phyloP scores from a whole-genome alignment of 306 rosid species.

The Casuarina glauca region DNA sequence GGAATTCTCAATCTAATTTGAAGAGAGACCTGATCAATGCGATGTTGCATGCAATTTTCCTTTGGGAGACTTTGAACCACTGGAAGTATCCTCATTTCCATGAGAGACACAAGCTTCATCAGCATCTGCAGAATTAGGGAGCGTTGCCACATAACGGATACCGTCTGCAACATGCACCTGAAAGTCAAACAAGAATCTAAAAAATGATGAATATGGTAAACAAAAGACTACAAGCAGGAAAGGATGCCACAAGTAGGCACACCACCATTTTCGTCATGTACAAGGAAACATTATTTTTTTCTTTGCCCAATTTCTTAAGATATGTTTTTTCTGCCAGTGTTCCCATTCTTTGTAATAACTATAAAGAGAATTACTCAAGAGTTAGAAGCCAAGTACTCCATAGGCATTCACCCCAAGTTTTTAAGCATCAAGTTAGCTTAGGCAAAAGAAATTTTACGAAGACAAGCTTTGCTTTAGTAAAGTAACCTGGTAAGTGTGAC shows the following conservation, averaged over 20 bases:
- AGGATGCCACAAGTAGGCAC: not conserved
- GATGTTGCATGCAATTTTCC: slow-evolving; percentile 35
- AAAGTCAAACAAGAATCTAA: slow-evolving; percentile 23
- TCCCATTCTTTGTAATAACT: not conserved
- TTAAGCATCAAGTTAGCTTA: not conserved
- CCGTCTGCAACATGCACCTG: slow-evolving; percentile 95
- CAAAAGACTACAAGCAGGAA: slow-evolving; percentile 5
- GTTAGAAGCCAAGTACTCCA: not conserved
- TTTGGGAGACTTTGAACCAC: slow-evolving; percentile 20
- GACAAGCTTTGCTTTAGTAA: not conserved
- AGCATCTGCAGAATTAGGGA: slow-evolving; percentile 30
- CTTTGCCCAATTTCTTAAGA: not conserved
- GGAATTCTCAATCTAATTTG: too few species aligned
- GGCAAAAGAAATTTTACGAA: not conserved
- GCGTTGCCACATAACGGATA: slow-evolving; percentile 61
- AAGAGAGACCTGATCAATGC: not conserved
- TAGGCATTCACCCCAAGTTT: not conserved
- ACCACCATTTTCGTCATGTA: not conserved
- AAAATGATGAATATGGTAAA: not conserved
- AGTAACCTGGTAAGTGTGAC: not conserved
- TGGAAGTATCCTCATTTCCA: slow-evolving; percentile 23
- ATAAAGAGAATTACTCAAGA: not conserved
- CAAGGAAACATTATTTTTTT: not conserved
- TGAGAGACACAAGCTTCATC: slow-evolving; percentile 25
- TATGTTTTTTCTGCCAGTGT: not conserved